Percentiles rank a stretch among this genome's conserved stretches.
Evolutionary conservation across 1,139 yeast genomes (phyloP).

Genomic region (Pichia sp.): DNA sequence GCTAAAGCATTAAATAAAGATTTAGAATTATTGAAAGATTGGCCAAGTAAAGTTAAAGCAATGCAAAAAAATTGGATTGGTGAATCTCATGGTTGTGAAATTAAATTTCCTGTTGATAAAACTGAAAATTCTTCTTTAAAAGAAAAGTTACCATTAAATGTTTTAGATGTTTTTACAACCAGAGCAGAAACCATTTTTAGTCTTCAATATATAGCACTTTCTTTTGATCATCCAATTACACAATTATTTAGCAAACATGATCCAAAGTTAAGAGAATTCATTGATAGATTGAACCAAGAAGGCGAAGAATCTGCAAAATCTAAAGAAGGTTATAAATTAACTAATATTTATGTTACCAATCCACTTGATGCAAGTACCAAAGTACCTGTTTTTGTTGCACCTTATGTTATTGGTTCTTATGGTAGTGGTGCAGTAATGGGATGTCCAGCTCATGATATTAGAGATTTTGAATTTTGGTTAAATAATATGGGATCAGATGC

Average conservation of each 20-base stretch:
- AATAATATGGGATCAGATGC: constrained; percentile 44
- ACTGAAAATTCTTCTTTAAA: constrained; percentile 11
- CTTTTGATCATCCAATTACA: constrained; percentile 64
- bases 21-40: constrained; percentile 49
- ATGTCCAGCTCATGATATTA: constrained; percentile 85
- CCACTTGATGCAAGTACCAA: constrained; percentile 46
- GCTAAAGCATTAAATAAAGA: constrained; percentile 64
- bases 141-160: constrained; percentile 16
- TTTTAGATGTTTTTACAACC: constrained; percentile 66
- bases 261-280: constrained; percentile 39
- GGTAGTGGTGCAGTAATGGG: constrained; percentile 98
- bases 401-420: constrained; percentile 76
- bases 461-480: constrained; percentile 80
- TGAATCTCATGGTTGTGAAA: constrained; percentile 71
- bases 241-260: constrained; percentile 34
- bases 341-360: constrained; percentile 43
- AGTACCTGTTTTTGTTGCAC: constrained; percentile 81
- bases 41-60: constrained; percentile 85
- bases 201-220: constrained; percentile 75
- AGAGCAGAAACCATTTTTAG: constrained; percentile 83
- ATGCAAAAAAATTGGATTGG: constrained; percentile 98
- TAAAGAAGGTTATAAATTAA: constrained; percentile 58
- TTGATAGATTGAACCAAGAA: constrained; percentile 34
- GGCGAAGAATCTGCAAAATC: constrained; percentile 31
- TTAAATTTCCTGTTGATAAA: constrained; percentile 36